Base-by-base conservation (phyloP, 2,329 filamentous ascomycete species). In the Clonostachys rhizophaga region DNA sequence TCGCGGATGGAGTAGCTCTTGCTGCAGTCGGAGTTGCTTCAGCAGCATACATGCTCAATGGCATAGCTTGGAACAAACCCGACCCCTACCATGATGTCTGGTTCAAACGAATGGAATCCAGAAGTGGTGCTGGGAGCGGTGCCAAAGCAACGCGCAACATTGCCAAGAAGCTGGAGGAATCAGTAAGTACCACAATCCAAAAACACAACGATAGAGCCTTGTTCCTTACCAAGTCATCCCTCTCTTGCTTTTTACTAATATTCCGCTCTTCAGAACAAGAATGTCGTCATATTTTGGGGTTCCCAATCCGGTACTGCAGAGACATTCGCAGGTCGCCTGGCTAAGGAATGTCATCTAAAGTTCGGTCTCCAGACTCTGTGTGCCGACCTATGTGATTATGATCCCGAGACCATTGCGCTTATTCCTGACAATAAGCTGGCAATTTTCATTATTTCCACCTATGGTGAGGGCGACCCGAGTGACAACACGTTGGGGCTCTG, bases 281-380 rank as follows among this genome's bases (percentile, higher is more conserved):
- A 30, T 30, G 24, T 30, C 24, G 17, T 47, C 13, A 42, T 47
- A 12, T 43, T 47, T 37, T 96, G 94, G 65, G 91, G 91, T 51
- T 96, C 91, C 20, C 91, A 96, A 70, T 96, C 91, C n/a, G 91
- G 91, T 56, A 96, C 90, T n/a, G 91, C 91, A 30, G 91, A 96
- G 70, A 89, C 94, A 66, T 95, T 95, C 61, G 91, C 91, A 51
- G 90, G 87, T 8, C 79, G 91, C 54, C 71, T 96, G 55, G 88
- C 91, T 50, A 95, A 95, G 72, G 91, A 96, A 67, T 90, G 90
- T 51, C 87, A 89, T 58, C 89, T 89, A 58, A 79, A 90, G 6
- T 46, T 46, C 20, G 39, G 53, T 67, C 16, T 48, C 69, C 6
- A 61, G 65, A 11, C 11, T 10, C 5, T 48, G 8, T 18, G 20